phyloP scores from a whole-genome alignment of 2,329 filamentous ascomycete species.

The Clarireedia homoeocarpa region DNA sequence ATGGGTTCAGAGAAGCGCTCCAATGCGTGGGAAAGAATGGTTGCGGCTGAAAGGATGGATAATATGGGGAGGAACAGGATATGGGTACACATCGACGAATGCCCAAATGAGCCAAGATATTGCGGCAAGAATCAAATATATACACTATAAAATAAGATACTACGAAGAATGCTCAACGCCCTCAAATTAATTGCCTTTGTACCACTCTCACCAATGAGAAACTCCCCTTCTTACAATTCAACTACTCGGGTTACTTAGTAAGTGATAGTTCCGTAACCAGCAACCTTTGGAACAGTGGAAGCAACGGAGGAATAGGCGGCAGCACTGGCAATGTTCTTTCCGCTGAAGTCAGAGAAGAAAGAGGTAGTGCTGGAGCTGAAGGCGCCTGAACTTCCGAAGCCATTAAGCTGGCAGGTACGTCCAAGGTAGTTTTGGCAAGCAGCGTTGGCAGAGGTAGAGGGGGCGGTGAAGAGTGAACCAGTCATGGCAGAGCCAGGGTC shows the following conservation, averaged over 20 bases:
- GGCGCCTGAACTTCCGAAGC: constrained; percentile 25
- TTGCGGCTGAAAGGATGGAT: no score
- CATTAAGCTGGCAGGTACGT: constrained; percentile 18
- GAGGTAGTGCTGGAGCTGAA: constrained; percentile 23
- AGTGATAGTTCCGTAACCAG: background rate
- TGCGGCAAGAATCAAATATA: no score
- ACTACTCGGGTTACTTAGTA: background rate
- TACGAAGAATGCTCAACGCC: no score
- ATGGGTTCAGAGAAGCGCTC: no score
- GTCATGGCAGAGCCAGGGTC: constrained; percentile 22
- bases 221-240: no score
- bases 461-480: constrained; percentile 14
- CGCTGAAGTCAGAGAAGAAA: constrained; percentile 28
- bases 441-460: constrained; percentile 15
- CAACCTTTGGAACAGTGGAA: background rate
- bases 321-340: constrained; percentile 27
- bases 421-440: constrained; percentile 18
- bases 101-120: no score
- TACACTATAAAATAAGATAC: no score
- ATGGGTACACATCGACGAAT: no score
- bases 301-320: constrained; percentile 10
- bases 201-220: no score
- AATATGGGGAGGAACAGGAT: no score
- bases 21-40: no score
- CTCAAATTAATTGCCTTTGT: no score